Base-by-base conservation (phyloP, 208 protist species). In the Wallacemonas collosoma region DNA sequence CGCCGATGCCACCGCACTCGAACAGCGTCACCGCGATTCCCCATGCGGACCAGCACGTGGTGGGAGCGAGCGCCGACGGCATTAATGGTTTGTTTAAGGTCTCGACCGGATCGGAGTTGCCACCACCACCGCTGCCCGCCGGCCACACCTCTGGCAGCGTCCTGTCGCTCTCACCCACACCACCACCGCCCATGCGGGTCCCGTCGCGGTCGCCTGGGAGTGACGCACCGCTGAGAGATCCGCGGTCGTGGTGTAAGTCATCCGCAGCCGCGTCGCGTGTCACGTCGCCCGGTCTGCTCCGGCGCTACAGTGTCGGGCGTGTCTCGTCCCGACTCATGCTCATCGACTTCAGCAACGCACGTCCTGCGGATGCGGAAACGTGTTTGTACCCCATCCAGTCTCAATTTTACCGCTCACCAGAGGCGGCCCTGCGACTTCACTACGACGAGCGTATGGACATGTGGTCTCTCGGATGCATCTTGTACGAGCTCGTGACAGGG, bases 311-410 rank as follows among this genome's bases (percentile, higher is more conserved):
- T 75, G 83, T 62, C 17, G 68, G 45, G 2, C 39, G 54, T 3
- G 68, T 79, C 38, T 73, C 86, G 26, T 91, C 72, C 43, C 79
- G 72, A 7, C 89, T 99, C 58, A 98, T 98, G 66, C 60, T 99
- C 12, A 98, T 99, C 53, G 98, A 99, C 76, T 99, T 99, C 82
- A 97, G 98, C 62, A 91, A 86, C 55, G 87, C 95, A 6, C 98
- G 94, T 66, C 80, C 94, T 45, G 72, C 72, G 2, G 80, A 85
- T 12, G 72, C 98, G 58, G 87, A 81, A 47, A 81, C 93, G n/a
- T 98, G 97, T 72, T 77, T 82, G 47, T 99, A 99, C 78, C 98
- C 82, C 53, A 71, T 99, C 56, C 98, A 99, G 78, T 95, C 89
- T 39, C 87, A 95, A 53, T 98, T 98, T 72, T 99, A 99, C 82